These are phyloP conservation scores for Tympanopsis confertula DNA, from an alignment of 2,329 filamentous ascomycete genomes.

Conservation along the genomic window DNA sequence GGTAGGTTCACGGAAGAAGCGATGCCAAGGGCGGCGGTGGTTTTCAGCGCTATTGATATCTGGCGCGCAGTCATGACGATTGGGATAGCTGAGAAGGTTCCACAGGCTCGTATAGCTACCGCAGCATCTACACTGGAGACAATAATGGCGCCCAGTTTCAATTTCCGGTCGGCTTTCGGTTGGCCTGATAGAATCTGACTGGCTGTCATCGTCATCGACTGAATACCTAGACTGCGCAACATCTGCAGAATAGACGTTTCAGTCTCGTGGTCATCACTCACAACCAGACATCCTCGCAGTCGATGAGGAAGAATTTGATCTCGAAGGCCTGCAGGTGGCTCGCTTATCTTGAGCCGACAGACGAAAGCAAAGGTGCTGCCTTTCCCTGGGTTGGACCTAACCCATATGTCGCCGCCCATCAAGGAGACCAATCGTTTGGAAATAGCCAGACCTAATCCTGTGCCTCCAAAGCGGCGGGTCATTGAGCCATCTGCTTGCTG, in stretches of 20 bases:
- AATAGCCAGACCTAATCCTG: slow-evolving; percentile 84
- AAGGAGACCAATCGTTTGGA: slow-evolving; percentile 89
- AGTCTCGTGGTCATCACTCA: too few species aligned
- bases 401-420: slow-evolving; percentile 95
- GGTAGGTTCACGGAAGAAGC: slow-evolving; percentile 98
- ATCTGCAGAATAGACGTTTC: background rate
- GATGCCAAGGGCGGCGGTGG: slow-evolving; percentile 85
- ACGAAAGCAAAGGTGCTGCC: slow-evolving; percentile 96
- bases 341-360: too few species aligned
- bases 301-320: too few species aligned
- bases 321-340: too few species aligned
- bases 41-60: slow-evolving; percentile 85
- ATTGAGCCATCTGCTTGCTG: slow-evolving; percentile 96
- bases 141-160: slow-evolving; percentile 86
- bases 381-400: slow-evolving; percentile 80
- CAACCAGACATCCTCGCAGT: too few species aligned
- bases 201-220: slow-evolving; percentile 14
- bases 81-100: slow-evolving; percentile 95
- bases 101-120: slow-evolving; percentile 67
- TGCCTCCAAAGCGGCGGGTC: slow-evolving; percentile 90
- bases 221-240: background rate
- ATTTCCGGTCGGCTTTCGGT: slow-evolving; percentile 39
- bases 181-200: slow-evolving; percentile 46
- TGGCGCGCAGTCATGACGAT: slow-evolving; percentile 83
- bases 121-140: slow-evolving; percentile 89